phyloP scores from a whole-genome alignment of 2,329 filamentous ascomycete species.

The Lasiodiplodia gonubiensis region DNA sequence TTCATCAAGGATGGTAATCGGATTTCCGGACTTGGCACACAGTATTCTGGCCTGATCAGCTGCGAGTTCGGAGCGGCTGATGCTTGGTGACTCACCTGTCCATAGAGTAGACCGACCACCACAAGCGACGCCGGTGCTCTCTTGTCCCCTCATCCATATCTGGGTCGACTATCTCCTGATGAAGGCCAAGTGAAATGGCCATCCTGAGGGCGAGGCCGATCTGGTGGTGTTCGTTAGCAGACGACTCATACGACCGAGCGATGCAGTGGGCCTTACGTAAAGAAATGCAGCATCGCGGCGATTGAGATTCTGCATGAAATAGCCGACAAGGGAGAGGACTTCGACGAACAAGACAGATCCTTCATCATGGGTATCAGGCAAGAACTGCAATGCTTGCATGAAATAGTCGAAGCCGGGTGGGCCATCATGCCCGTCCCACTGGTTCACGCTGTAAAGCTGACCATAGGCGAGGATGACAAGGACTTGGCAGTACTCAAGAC shows the following conservation, averaged over 20 bases:
- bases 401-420: constrained; percentile 64
- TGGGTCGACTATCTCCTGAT: constrained; percentile 56
- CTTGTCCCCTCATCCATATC: constrained; percentile 49
- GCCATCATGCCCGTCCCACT: constrained; percentile 59
- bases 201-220: constrained; percentile 57
- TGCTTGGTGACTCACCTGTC: constrained; percentile 41
- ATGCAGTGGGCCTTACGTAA: constrained; percentile 40
- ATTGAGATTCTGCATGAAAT: constrained; percentile 65
- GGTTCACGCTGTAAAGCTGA: constrained; percentile 63
- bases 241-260: neutral
- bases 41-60: constrained; percentile 46
- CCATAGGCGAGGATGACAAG: constrained; percentile 62
- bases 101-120: constrained; percentile 64
- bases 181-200: constrained; percentile 63
- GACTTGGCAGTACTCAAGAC: constrained; percentile 59
- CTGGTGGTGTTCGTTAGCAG: neutral
- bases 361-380: constrained; percentile 63
- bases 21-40: constrained; percentile 61
- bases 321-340: constrained; percentile 60
- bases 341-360: constrained; percentile 62
- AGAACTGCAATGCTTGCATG: constrained; percentile 56
- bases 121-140: constrained; percentile 59
- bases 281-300: constrained; percentile 61
- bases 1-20: constrained; percentile 61
- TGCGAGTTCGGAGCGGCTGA: constrained; percentile 3